Conservation (phyloP, 2,329 filamentous ascomycete genomes). For the Nectriaceae sp. region DNA sequence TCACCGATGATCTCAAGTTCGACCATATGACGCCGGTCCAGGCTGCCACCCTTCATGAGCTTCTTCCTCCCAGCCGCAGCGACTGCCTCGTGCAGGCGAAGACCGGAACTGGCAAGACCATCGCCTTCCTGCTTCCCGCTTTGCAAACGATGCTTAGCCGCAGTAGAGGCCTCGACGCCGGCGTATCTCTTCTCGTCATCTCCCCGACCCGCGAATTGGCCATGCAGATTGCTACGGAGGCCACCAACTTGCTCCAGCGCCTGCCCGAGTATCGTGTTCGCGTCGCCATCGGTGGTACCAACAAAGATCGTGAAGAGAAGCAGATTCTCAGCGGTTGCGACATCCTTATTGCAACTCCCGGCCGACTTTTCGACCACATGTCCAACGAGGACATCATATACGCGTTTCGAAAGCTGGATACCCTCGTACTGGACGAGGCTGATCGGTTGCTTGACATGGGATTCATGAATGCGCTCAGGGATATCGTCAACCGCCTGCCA, state of each 20-base stretch:
- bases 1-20: conserved; percentile 49
- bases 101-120: conserved; percentile 85
- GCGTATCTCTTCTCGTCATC: conserved; percentile 64
- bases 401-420: conserved; percentile 70
- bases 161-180: conserved; percentile 34
- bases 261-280: conserved; percentile 75
- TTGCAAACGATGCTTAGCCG: conserved; percentile 70
- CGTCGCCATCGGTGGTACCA: conserved; percentile 77
- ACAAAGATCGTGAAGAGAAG: conserved; percentile 71
- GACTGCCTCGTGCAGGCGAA: conserved; percentile 77
- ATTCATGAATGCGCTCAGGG: conserved; percentile 77
- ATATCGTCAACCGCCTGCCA: conserved; percentile 73
- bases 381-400: conserved; percentile 70
- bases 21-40: conserved; percentile 58
- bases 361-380: conserved; percentile 77
- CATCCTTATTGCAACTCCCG: conserved; percentile 79
- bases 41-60: conserved; percentile 50
- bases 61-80: conserved; percentile 45
- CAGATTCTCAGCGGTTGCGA: conserved; percentile 74
- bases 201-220: conserved; percentile 73
- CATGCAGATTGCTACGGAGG: conserved; percentile 71
- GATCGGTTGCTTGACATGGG: conserved; percentile 82
- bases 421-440: conserved; percentile 81
- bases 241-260: conserved; percentile 68
- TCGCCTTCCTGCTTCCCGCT: conserved; percentile 83